These are phyloP conservation scores for Suhomyces kilbournensis DNA, from an alignment of 805 yeast genomes.

Conservation along the genomic window DNA sequence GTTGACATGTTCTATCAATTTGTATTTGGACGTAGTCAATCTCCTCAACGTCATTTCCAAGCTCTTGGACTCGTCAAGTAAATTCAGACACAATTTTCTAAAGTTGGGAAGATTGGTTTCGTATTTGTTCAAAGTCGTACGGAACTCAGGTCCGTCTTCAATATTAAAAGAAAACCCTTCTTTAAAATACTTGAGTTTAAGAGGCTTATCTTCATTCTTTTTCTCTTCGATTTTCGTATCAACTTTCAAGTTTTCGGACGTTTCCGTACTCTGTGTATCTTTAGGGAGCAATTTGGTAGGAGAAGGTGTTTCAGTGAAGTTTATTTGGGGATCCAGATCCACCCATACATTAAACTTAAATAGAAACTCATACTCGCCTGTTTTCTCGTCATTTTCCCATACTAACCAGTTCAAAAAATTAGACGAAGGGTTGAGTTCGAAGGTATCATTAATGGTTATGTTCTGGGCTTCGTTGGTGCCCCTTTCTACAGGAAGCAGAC, in stretches of 20 bases:
- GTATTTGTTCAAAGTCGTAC: conserved; percentile 29
- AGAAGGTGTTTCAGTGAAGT: neutral
- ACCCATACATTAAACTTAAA: conserved; percentile 30
- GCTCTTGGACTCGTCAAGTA: conserved; percentile 31
- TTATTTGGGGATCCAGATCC: conserved; percentile 7
- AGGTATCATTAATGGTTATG: conserved; percentile 28
- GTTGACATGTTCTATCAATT: conserved; percentile 23
- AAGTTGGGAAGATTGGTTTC: conserved; percentile 30
- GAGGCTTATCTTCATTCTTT: neutral
- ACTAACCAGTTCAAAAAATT: conserved; percentile 20
- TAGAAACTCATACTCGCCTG: conserved; percentile 13
- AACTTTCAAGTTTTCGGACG: neutral
- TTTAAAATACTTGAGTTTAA: conserved; percentile 18
- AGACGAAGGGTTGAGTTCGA: conserved; percentile 10
- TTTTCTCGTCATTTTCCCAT: conserved; percentile 21
- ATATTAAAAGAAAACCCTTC: conserved; percentile 32
- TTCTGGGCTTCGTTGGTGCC: conserved; percentile 15
- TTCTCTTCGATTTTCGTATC: neutral
- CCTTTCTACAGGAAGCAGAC: conserved; percentile 25
- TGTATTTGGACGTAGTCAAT: conserved; percentile 15
- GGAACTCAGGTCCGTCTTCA: conserved; percentile 45
- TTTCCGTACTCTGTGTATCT: neutral
- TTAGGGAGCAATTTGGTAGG: neutral
- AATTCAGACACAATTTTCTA: conserved; percentile 18
- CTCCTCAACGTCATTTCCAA: conserved; percentile 27